Percentiles rank a stretch among this genome's conserved stretches.
Conservation (phyloP, 2,329 filamentous ascomycete species). For the Diaporthe vaccinii region DNA sequence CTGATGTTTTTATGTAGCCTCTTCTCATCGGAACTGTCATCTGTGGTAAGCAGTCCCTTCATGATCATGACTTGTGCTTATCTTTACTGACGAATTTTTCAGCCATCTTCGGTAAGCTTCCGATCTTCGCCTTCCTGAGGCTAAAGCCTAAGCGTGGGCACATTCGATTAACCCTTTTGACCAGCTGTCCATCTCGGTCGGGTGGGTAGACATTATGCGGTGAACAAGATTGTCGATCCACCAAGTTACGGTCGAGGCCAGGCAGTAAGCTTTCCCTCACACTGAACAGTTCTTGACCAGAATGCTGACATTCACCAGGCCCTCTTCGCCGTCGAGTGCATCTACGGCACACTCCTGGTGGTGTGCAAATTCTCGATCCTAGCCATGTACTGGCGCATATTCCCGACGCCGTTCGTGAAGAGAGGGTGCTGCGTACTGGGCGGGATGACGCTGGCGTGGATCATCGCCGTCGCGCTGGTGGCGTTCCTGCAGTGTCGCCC, state of each 20-base stretch:
- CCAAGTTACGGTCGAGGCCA: slow-evolving; percentile 2
- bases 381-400: slow-evolving; percentile 35
- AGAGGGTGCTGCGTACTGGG: slow-evolving; percentile 21
- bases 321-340: slow-evolving; percentile 22
- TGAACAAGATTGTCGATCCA: slow-evolving; percentile 22
- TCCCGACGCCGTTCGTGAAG: slow-evolving; percentile 26
- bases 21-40: slow-evolving; percentile 21
- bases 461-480: slow-evolving; percentile 17
- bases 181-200: slow-evolving; percentile 14
- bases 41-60: not conserved
- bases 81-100: not conserved
- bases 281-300: not conserved
- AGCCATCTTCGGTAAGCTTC: slow-evolving; percentile 29
- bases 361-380: slow-evolving; percentile 24
- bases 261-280: not conserved
- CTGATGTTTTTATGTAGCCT: slow-evolving; percentile 8
- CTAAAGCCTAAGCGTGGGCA: not conserved
- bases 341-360: slow-evolving; percentile 1
- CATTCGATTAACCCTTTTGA: not conserved
- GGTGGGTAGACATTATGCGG: slow-evolving; percentile 29
- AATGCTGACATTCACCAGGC: not conserved
- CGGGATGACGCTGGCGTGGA: slow-evolving; percentile 18
- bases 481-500: slow-evolving; percentile 15
- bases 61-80: not conserved
- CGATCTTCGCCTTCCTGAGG: not conserved